Evolutionary conservation across 169 alveolate species (phyloP).

Genomic region (Ophryocystis elektroscirrha): DNA sequence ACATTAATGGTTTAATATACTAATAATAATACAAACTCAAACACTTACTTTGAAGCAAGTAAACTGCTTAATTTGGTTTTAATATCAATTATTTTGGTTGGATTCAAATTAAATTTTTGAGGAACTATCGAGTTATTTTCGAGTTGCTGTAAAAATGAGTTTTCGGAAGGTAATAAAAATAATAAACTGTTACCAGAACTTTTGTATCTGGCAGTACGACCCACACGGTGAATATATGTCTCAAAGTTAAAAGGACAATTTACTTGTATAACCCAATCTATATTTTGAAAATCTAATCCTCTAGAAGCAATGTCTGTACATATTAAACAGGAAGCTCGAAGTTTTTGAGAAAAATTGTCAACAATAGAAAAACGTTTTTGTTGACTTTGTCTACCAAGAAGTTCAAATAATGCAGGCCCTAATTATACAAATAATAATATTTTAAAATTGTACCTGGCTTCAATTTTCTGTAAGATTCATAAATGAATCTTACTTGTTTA

Average conservation of each 20-base stretch:
- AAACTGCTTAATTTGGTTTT: not conserved
- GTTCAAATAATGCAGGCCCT: conserved; percentile 33
- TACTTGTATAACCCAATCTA: conserved; percentile 69
- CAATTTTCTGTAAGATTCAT: conserved; percentile 71
- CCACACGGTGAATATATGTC: conserved; percentile 76
- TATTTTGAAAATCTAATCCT: conserved; percentile 77
- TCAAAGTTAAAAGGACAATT: conserved; percentile 74
- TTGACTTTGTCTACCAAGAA: conserved; percentile 85
- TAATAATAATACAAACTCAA: not conserved
- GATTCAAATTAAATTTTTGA: not conserved
- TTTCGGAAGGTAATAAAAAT: conserved; percentile 25
- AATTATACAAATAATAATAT: not conserved
- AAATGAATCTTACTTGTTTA: conserved; percentile 79
- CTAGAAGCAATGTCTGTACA: conserved; percentile 80
- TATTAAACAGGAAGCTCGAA: conserved; percentile 42
- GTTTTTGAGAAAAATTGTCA: conserved; percentile 61
- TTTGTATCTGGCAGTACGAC: conserved; percentile 72
- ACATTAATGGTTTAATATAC: conserved; percentile 6
- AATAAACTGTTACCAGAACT: conserved; percentile 53
- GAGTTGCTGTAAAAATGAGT: conserved; percentile 5
- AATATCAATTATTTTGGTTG: not conserved
- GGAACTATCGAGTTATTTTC: conserved; percentile 1
- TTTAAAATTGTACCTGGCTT: conserved; percentile 51
- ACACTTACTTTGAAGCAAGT: not conserved
- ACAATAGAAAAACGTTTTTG: conserved; percentile 73